Evolutionary conservation across 768 basidiomycete genomes (phyloP).

Genomic region (Termitomyces sp.): DNA sequence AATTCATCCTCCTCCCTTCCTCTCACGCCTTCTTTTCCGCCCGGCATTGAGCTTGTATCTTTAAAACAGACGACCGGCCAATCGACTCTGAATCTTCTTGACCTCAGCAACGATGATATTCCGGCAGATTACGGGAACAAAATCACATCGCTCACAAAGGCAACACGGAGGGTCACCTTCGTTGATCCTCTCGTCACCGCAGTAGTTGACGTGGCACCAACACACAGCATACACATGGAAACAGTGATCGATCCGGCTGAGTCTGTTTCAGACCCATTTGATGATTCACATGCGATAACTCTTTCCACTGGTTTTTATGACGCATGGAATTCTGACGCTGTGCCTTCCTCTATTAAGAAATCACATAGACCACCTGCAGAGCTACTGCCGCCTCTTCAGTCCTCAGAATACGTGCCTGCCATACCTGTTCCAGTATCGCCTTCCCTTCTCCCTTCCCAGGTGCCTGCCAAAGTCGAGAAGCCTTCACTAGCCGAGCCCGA

Average conservation of each 20-base stretch:
- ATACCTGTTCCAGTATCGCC: neutral
- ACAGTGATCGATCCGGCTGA: neutral
- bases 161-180: neutral
- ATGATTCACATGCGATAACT: conserved; percentile 5
- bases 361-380: neutral
- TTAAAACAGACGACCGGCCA: neutral
- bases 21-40: conserved; percentile 6
- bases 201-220: neutral
- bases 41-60: conserved; percentile 5
- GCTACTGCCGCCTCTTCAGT: neutral
- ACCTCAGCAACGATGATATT: conserved; percentile 1
- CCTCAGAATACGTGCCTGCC: neutral
- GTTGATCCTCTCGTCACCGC: neutral
- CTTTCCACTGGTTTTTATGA: neutral
- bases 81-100: neutral
- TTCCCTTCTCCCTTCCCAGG: neutral
- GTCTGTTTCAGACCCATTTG: conserved; percentile 7
- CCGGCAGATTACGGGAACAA: neutral
- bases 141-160: neutral
- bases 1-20: conserved; percentile 5
- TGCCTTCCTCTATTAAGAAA: neutral
- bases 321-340: neutral
- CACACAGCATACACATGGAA: neutral
- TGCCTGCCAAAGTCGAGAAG: neutral
- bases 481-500: neutral